Conservation (phyloP, 768 basidiomycete genomes). For the Lentinula boryana region DNA sequence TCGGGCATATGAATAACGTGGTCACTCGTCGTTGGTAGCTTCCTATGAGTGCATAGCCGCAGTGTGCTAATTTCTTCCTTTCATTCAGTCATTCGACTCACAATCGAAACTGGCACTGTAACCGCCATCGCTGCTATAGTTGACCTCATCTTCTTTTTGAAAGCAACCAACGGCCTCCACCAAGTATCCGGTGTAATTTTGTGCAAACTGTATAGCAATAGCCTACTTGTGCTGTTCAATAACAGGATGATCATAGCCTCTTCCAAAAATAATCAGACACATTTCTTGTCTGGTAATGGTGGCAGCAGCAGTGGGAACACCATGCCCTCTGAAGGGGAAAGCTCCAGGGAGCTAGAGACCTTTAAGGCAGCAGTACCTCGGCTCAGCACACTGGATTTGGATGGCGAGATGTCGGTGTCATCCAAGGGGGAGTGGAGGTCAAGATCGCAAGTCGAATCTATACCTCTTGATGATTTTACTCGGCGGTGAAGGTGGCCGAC, state of each 20-base stretch:
- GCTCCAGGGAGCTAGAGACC: background rate
- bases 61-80: background rate
- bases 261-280: background rate
- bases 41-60: too few relatives aligned
- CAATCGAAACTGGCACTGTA: conserved; percentile 9
- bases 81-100: conserved; percentile 9
- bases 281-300: background rate
- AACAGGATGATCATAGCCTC: background rate
- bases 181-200: background rate
- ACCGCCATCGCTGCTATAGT: conserved; percentile 11
- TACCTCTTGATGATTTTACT: background rate
- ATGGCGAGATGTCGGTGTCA: background rate
- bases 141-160: conserved; percentile 10
- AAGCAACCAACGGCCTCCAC: background rate
- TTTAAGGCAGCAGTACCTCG: background rate
- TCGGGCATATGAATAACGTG: conserved; percentile 4
- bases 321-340: background rate
- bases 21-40: conserved; percentile 8
- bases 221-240: background rate
- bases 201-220: background rate
- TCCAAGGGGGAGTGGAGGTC: background rate
- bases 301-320: background rate
- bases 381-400: background rate
- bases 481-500: background rate
- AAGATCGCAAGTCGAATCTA: background rate